Evolutionary conservation across 805 yeast genomes (phyloP).

Genomic region (Priceomyces medius): DNA sequence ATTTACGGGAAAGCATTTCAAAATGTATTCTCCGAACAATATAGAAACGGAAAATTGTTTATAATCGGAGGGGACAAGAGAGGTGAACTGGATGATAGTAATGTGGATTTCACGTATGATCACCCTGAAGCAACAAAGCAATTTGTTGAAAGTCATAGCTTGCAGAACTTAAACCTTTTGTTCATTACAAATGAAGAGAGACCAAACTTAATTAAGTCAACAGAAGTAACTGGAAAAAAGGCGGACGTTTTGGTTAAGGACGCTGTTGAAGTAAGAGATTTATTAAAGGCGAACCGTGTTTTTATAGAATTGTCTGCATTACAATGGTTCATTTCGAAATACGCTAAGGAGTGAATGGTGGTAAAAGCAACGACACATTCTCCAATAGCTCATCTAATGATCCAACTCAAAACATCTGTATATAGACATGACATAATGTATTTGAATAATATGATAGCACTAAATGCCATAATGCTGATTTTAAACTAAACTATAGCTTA

Average conservation of each 20-base stretch:
- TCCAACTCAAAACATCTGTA: background rate
- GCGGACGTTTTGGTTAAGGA: constrained; percentile 71
- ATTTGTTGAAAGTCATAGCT: constrained; percentile 48
- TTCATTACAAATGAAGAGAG: constrained; percentile 66
- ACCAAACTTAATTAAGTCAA: constrained; percentile 59
- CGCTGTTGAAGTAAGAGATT: constrained; percentile 77
- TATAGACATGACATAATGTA: constrained; percentile 1
- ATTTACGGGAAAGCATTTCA: constrained; percentile 75
- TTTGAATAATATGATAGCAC: background rate
- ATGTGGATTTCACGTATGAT: constrained; percentile 38
- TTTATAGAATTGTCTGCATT: constrained; percentile 73
- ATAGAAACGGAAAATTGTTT: constrained; percentile 68
- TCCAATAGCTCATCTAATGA: background rate
- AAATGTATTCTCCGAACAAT: constrained; percentile 79
- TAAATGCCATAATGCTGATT: background rate
- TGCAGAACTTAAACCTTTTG: constrained; percentile 55
- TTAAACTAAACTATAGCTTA: no score
- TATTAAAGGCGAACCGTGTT: constrained; percentile 75
- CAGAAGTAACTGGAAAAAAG: constrained; percentile 50
- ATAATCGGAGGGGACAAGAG: constrained; percentile 59
- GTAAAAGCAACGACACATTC: background rate
- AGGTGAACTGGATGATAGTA: constrained; percentile 16
- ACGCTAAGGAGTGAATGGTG: constrained; percentile 13
- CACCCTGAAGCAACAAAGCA: constrained; percentile 48
- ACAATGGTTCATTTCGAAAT: constrained; percentile 50